Conservation (phyloP, 768 basidiomycete genomes). For the Crucibulum laeve region DNA sequence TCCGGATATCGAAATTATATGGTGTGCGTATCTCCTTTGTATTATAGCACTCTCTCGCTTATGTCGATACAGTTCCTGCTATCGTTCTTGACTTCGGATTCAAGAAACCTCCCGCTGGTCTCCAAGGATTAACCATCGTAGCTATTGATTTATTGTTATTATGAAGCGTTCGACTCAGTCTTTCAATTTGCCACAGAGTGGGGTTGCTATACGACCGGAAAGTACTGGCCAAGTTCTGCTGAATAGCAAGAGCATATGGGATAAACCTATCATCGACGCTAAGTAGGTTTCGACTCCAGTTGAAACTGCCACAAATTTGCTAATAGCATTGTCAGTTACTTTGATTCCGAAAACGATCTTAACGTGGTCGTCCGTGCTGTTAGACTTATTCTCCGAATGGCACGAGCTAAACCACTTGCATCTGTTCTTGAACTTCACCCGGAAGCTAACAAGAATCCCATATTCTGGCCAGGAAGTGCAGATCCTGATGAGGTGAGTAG, state of each 20-base stretch:
- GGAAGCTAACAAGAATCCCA: background rate
- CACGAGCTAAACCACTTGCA: background rate
- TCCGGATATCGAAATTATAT: background rate
- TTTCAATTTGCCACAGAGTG: background rate
- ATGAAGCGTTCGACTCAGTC: background rate
- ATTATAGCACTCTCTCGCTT: background rate
- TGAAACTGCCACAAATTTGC: background rate
- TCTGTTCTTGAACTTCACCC: background rate
- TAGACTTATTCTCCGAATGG: background rate
- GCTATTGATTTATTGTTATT: background rate
- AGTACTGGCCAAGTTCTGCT: background rate
- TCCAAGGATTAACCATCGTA: background rate
- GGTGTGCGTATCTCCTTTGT: background rate
- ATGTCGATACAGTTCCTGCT: background rate
- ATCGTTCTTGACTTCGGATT: background rate
- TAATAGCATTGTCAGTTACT: background rate
- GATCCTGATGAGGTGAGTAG: background rate
- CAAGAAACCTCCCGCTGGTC: background rate
- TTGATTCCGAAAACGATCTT: background rate
- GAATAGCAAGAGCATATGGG: background rate
- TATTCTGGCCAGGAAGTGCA: background rate
- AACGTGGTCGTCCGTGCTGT: background rate
- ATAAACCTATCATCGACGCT: background rate
- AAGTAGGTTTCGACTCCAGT: background rate
- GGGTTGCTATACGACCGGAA: background rate